Base-by-base conservation (phyloP, 345 rosid genomes). In the Lepidium africanum region DNA sequence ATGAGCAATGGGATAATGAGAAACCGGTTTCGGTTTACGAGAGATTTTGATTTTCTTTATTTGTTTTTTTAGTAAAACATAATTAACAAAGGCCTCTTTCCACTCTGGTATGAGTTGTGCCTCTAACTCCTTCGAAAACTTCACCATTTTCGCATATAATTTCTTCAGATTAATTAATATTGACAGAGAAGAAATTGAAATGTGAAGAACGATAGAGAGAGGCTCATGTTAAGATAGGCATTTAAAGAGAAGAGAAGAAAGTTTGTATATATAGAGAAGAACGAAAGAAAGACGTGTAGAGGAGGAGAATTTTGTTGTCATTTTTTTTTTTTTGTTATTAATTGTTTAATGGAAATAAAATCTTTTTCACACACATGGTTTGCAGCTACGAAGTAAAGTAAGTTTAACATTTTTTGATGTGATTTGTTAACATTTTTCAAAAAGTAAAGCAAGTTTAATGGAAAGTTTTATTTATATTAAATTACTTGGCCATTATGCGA, bases 61-160 rank as follows among this genome's bases (percentile, higher is more conserved):
- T 16, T 87, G 94, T 71, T 95, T 95, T 69, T 95, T 95, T 33
- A 91, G 92, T 47, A 84, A 83, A 85, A 96, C 78, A 67, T 95
- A 95, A 75, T 91, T 85, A 23, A 89, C 99, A 50, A 91, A 95
- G 39, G 96, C 96, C 11, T 87, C 98, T 61, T 88, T 95, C 99
- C 99, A 95, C 72, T 95, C 98, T 0, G 99, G 99, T 53, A 95
- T 95, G 0, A 95, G 82, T 63, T 95, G 99, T 73, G 99, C 99
- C 56, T 91, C 96, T 1, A 95, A 84, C 80, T 95, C 92, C 71
- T 89, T 95, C 0, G 99, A 95, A 80, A 95, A 95, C 82, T 95
- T 95, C 84, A 95, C 98, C 99, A 95, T 94, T 63, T 40, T 66
- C 27, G 3, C 54, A 41, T 73, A 58, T 36, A 73, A 21, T 21